phyloP scores from a whole-genome alignment of 2,329 filamentous ascomycete genomes.

The Aspergillus sojae region DNA sequence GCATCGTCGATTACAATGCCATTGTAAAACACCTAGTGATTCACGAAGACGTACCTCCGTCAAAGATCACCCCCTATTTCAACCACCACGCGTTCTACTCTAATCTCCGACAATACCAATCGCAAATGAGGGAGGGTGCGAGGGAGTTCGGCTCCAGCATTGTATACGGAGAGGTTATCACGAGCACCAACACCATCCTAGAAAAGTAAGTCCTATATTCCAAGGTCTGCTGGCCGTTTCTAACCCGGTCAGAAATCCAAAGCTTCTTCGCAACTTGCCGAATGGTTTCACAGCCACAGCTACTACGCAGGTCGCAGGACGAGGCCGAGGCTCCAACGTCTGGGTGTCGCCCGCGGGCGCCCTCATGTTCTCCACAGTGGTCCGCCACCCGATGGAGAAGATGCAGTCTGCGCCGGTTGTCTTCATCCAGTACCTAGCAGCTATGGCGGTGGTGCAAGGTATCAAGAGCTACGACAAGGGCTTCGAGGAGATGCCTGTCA shows the following conservation, averaged over 20 bases:
- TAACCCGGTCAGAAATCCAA: constrained; percentile 64
- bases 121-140: constrained; percentile 57
- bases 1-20: constrained; percentile 73
- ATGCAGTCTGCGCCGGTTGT: constrained; percentile 76
- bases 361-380: constrained; percentile 83
- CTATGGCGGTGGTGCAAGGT: constrained; percentile 82
- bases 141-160: constrained; percentile 73
- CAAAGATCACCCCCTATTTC: constrained; percentile 79
- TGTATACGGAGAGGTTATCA: constrained; percentile 88
- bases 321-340: constrained; percentile 87
- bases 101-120: constrained; percentile 69
- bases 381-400: constrained; percentile 78
- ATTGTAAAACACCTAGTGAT: constrained; percentile 73
- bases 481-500: constrained; percentile 76
- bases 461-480: constrained; percentile 77
- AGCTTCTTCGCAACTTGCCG: constrained; percentile 73
- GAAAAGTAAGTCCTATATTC: constrained; percentile 66
- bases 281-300: constrained; percentile 86
- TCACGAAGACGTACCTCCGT: constrained; percentile 71
- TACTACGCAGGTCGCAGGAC: constrained; percentile 82
- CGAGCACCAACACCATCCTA: constrained; percentile 88
- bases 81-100: constrained; percentile 79
- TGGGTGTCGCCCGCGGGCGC: constrained; percentile 90
- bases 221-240: background rate
- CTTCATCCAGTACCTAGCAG: constrained; percentile 91